Percentiles rank a stretch among this genome's conserved stretches.
These are phyloP conservation scores for Penicillium sp. DNA, from an alignment of 2,329 filamentous ascomycete species.

Conservation along the genomic window DNA sequence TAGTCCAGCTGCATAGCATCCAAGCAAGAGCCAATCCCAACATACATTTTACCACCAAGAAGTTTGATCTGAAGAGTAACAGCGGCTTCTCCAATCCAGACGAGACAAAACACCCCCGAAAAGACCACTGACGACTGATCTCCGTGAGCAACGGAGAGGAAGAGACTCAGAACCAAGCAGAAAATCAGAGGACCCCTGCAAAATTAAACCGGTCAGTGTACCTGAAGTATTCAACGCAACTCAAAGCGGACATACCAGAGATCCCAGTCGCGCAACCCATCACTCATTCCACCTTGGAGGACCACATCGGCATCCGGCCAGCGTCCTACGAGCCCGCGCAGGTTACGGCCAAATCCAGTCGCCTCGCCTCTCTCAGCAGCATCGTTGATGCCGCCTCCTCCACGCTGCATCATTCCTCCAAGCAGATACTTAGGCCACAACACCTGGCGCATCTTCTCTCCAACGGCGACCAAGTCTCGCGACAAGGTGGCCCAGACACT, in stretches of 20 bases:
- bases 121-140: constrained; percentile 90
- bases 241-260: constrained; percentile 64
- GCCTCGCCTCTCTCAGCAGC: constrained; percentile 63
- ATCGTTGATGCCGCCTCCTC: constrained; percentile 58
- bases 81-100: constrained; percentile 95
- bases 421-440: constrained; percentile 95
- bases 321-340: constrained; percentile 62
- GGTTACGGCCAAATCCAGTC: constrained; percentile 48
- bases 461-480: constrained; percentile 87
- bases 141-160: constrained; percentile 79
- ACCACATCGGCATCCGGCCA: constrained; percentile 72
- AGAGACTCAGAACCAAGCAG: constrained; percentile 82
- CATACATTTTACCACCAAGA: constrained; percentile 94
- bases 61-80: constrained; percentile 98
- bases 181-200: constrained; percentile 89
- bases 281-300: constrained; percentile 75
- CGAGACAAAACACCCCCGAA: constrained; percentile 92
- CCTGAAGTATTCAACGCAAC: not conserved
- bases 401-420: constrained; percentile 63
- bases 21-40: constrained; percentile 28
- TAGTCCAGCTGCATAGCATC: not conserved
- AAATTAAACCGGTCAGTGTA: constrained; percentile 4
- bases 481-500: constrained; percentile 96
- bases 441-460: constrained; percentile 98
- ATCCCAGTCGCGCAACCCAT: constrained; percentile 94